A percentile compares a stretch with the other conserved stretches of the same genome.
Conservation (phyloP, 192 early-diverging fungal species). For the Geranomyces michiganensis region DNA sequence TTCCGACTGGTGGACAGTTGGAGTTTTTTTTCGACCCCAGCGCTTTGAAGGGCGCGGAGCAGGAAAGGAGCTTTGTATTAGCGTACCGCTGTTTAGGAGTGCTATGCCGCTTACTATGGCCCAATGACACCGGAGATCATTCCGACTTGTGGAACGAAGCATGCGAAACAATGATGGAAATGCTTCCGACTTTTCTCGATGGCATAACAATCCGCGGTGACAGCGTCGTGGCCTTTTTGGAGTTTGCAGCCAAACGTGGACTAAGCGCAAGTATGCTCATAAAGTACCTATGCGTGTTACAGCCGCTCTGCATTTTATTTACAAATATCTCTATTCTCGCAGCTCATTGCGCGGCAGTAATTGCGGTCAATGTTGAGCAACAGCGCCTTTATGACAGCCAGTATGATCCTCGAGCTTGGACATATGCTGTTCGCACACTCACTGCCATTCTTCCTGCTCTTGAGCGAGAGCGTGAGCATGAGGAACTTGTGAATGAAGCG, state of each 20-base stretch:
- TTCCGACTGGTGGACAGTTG: background rate
- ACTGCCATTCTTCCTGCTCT: constrained; percentile 13
- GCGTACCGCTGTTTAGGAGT: background rate
- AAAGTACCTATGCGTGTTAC: too few species aligned
- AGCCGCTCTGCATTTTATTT: too few species aligned
- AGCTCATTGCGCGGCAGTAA: background rate
- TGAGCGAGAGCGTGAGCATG: background rate
- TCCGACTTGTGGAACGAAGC: background rate
- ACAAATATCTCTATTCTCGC: too few species aligned
- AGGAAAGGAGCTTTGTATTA: background rate
- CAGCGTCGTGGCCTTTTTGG: background rate
- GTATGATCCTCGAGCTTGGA: constrained; percentile 1
- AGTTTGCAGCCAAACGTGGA: background rate
- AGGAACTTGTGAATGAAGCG: background rate
- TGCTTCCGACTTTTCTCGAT: background rate
- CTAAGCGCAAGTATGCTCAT: background rate
- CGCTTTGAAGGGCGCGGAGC: background rate
- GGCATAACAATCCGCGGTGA: background rate
- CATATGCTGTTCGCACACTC: background rate
- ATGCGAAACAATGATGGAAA: background rate
- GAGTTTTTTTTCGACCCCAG: background rate
- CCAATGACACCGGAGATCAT: background rate
- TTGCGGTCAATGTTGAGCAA: background rate
- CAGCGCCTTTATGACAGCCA: background rate
- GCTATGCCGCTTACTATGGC: background rate